Conservation (phyloP, 805 yeast genomes). For the Jamesozyma rosinii region DNA sequence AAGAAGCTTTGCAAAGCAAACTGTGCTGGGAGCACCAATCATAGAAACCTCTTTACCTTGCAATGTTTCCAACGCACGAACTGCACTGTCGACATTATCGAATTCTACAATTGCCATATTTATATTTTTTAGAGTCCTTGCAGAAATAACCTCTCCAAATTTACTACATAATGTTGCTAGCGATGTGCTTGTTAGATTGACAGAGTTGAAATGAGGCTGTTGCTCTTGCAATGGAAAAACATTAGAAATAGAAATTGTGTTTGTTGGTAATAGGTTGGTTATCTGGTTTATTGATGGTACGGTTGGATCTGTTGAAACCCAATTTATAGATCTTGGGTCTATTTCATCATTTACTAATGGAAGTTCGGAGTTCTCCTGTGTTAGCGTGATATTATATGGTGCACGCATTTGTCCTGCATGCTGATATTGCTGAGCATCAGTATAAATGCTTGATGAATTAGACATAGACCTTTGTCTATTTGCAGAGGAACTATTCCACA, state of each 20-base stretch:
- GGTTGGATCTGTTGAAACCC: slow-evolving; percentile 64
- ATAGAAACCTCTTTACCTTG: slow-evolving; percentile 70
- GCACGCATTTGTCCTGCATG: slow-evolving; percentile 15
- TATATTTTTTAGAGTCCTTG: slow-evolving; percentile 46
- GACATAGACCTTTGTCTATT: slow-evolving; percentile 27
- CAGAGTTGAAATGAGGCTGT: slow-evolving; percentile 47
- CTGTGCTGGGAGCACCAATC: slow-evolving; percentile 66
- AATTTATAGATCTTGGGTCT: slow-evolving; percentile 47
- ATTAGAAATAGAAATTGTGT: slow-evolving; percentile 69
- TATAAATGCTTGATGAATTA: slow-evolving; percentile 28
- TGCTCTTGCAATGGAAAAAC: slow-evolving; percentile 36
- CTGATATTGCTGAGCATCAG: slow-evolving; percentile 25
- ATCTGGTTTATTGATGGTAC: slow-evolving; percentile 70
- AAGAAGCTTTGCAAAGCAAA: slow-evolving; percentile 73
- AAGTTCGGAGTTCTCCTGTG: slow-evolving; percentile 18
- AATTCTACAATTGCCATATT: slow-evolving; percentile 63
- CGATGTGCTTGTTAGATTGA: slow-evolving; percentile 37
- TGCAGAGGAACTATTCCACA: slow-evolving; percentile 7
- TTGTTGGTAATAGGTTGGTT: slow-evolving; percentile 61
- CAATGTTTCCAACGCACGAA: slow-evolving; percentile 65
- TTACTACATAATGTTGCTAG: slow-evolving; percentile 50
- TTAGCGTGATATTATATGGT: slow-evolving; percentile 8
- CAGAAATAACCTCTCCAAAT: slow-evolving; percentile 54
- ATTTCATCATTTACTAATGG: slow-evolving; percentile 45
- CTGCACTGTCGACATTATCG: slow-evolving; percentile 61